Base-by-base conservation (phyloP, 108 stramenopile genomes). In the Stephanodiscus minutulus region DNA sequence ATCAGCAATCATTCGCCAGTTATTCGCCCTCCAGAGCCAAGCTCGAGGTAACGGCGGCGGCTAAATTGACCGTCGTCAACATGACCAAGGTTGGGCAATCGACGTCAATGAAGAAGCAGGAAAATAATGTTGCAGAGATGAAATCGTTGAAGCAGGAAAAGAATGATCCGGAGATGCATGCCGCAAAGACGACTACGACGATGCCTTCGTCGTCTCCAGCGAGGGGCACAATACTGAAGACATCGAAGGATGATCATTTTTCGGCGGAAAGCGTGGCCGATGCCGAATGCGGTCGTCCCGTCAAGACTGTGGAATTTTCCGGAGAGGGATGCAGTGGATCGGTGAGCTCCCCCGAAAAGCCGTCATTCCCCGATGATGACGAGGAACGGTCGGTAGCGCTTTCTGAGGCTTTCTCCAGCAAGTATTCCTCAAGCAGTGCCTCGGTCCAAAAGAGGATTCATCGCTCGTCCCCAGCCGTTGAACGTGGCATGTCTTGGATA, bases 291-390 rank as follows among this genome's bases (percentile, higher is more conserved):
- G 41, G 20, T 18, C 36, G 35, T 36, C 66, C 66, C 18, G 50
- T 66, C 21, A 39, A 66, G 50, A 55, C 66, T 11, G 66, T 66
- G 22, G 66, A 53, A 15, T 66, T 66, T 12, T 1, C 35, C 13
- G 48, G 21, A 15, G 39, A 66, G 5, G 31, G 27, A 20, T 31
- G 28, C 33, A 50, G 47, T 22, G 53, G 35, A 53, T 52, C 66
- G 15, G 50, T 54, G 28, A 66, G 46, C 20, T 66, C 66, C 1
- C 37, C 66, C 9, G 35, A 39, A 12, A 53, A 53, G 33, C 18
- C 49, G 49, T 41, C 28, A 0, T 3, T 29, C 25, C n/a, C 24
- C 9, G 64, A 27, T 18, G 64, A 65, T 17, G 13, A 52, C n/a
- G 21, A 8, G 1, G 39, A 39, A 11, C 39, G 39, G 11, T 39